These are phyloP conservation scores for Babesia caballi DNA, from an alignment of 169 alveolate genomes.

Conservation along the genomic window DNA sequence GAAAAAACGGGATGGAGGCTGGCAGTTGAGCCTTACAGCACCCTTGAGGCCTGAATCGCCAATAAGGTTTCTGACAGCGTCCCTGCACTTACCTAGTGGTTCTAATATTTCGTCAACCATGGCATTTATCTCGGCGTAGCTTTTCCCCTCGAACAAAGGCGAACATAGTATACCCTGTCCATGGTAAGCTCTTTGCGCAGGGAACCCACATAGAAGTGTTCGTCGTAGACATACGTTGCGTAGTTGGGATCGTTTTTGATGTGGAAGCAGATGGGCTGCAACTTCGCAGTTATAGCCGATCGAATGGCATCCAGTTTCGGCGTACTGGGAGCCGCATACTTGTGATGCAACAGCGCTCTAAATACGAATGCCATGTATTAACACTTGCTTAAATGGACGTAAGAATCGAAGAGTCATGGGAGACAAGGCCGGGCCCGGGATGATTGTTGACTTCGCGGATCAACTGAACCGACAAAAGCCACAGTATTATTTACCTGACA, in stretches of 20 bases:
- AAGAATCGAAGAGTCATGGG: too few species aligned
- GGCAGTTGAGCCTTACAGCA: constrained; percentile 74
- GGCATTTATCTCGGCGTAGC: constrained; percentile 77
- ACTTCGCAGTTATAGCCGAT: constrained; percentile 71
- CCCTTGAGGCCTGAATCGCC: constrained; percentile 59
- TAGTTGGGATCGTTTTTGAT: constrained; percentile 80
- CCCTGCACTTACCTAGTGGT: constrained; percentile 67
- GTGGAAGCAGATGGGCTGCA: constrained; percentile 83
- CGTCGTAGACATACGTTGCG: constrained; percentile 80
- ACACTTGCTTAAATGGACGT: too few species aligned
- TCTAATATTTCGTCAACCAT: constrained; percentile 78
- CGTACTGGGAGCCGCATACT: constrained; percentile 77
- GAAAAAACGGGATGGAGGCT: constrained; percentile 76
- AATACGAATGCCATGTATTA: constrained; percentile 37
- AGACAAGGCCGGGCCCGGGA: too few species aligned
- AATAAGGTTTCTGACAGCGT: neutral
- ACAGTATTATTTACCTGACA: too few species aligned
- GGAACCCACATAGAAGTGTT: constrained; percentile 66
- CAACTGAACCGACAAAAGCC: too few species aligned
- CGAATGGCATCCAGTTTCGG: constrained; percentile 70
- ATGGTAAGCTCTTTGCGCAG: neutral
- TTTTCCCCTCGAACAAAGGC: constrained; percentile 84
- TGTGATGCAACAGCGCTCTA: constrained; percentile 63
- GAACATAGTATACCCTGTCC: constrained; percentile 83
- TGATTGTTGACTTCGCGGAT: too few species aligned